Evolutionary conservation across 352 stramenopile genomes (phyloP), one percentile per base, ranked within the genome.

Genomic region (Phytophthora lateralis): DNA sequence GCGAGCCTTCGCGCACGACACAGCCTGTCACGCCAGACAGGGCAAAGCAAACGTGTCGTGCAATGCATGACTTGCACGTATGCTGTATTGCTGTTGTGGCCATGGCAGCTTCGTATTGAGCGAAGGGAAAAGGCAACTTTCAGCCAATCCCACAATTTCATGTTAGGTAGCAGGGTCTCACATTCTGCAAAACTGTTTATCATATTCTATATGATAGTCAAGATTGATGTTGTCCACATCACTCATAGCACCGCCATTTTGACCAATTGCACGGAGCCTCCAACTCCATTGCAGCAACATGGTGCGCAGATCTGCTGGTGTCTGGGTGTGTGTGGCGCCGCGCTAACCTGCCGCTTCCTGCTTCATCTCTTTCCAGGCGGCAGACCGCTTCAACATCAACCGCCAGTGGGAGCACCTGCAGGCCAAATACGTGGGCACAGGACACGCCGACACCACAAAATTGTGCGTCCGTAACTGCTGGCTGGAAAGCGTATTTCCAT

Each of bases 371-470:
- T 30, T 43, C 14, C 64, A 93, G 85, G 82, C 91, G 8, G 84
- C 87, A 0, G 90, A 97, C 63, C 73, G 88, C 27, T 97, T 91
- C 67, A 97, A 97, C 73, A 87, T 97, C 62, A 97, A 97, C 66
- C 85, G 90, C 18, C 93, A 97, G 59, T 98, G 91, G 91, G 91
- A 98, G 62, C 90, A 98, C 68, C 70, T 98, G 18, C 91, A 98
- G 75, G 85, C 80, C 63, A 98, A 98, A 69, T 98, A 97, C 63
- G 91, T 98, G 37, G 95, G 95, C 45, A 98, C 95, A 1, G 95
- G 95, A 21, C 94, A 99, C 72, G 95, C 96, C 14, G 96, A 99
- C 69, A 98, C 96, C 52, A 98, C 90, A 57, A 99, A 98, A 88
- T 98, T 98, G 88, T 97, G 78, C 67, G 88, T 85, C n/a, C 24